A percentile compares a stretch with the other conserved stretches of the same genome.
Evolutionary conservation across 176 grass and related monocot genomes (phyloP).

Genomic region (Carex cristatella): DNA sequence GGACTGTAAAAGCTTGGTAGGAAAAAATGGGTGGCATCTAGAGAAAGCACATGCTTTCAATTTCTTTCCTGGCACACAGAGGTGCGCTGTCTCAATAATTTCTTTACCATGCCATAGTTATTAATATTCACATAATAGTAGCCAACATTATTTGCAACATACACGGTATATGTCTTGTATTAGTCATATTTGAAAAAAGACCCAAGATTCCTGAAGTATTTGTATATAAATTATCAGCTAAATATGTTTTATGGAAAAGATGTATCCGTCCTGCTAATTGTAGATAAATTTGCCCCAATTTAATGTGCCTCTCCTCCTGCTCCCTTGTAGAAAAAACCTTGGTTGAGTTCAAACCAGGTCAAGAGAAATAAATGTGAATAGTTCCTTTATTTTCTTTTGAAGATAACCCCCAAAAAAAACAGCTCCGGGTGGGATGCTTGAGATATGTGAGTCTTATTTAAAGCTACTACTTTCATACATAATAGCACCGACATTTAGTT

Average conservation of each 20-base stretch:
- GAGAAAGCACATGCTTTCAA: conserved; percentile 95
- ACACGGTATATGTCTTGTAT: neutral
- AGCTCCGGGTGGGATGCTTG: neutral
- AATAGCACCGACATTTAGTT: neutral
- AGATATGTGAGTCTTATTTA: neutral
- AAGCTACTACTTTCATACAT: neutral
- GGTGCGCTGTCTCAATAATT: conserved; percentile 34
- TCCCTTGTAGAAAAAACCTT: neutral
- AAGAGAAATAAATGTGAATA: neutral
- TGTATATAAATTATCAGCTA: neutral
- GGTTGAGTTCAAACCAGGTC: neutral
- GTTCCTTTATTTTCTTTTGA: neutral
- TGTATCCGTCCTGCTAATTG: neutral
- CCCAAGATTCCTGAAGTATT: neutral
- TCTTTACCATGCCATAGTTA: neutral
- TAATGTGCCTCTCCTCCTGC: neutral
- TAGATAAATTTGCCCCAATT: neutral
- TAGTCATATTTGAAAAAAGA: neutral
- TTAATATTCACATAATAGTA: neutral
- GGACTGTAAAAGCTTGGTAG: conserved; percentile 77
- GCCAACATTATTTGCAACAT: neutral
- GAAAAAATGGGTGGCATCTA: conserved; percentile 77
- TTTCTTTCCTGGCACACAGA: conserved; percentile 95
- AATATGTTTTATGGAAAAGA: neutral
- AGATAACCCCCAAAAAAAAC: neutral